Evolutionary conservation across 805 yeast species (phyloP).

Genomic region (Candida montana): DNA sequence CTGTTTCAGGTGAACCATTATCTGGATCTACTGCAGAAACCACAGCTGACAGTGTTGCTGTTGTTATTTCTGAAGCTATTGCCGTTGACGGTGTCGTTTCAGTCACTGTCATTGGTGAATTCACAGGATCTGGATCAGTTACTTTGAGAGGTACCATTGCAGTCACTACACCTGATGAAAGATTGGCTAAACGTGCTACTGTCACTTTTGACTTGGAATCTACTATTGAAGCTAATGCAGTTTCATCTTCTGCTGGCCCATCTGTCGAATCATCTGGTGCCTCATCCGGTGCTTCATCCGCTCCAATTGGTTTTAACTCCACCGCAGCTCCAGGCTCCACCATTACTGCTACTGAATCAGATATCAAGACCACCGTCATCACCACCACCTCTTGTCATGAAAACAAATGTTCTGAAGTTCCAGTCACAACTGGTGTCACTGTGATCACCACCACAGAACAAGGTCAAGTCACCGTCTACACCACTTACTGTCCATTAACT

Average conservation of each 20-base stretch:
- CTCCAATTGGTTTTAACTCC: neutral
- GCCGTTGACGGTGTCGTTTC: neutral
- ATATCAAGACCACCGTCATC: neutral
- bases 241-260: too few species aligned
- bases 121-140: neutral
- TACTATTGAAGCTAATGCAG: neutral
- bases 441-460: conserved; percentile 11
- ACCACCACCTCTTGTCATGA: neutral
- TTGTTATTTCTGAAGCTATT: conserved; percentile 1
- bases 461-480: conserved; percentile 28
- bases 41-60: conserved; percentile 5
- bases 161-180: conserved; percentile 2
- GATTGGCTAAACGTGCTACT: conserved; percentile 3
- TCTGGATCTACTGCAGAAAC: conserved; percentile 1
- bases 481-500: conserved; percentile 17
- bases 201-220: neutral
- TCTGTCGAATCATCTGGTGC: too few species aligned
- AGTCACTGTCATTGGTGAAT: neutral
- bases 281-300: neutral
- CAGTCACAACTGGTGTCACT: neutral
- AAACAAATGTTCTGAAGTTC: neutral
- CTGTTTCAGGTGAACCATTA: conserved; percentile 10
- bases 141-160: neutral
- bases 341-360: conserved; percentile 26
- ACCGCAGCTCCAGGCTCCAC: conserved; percentile 19